phyloP scores from a whole-genome alignment of 257 asterid species.

The Solanum neorickii region DNA sequence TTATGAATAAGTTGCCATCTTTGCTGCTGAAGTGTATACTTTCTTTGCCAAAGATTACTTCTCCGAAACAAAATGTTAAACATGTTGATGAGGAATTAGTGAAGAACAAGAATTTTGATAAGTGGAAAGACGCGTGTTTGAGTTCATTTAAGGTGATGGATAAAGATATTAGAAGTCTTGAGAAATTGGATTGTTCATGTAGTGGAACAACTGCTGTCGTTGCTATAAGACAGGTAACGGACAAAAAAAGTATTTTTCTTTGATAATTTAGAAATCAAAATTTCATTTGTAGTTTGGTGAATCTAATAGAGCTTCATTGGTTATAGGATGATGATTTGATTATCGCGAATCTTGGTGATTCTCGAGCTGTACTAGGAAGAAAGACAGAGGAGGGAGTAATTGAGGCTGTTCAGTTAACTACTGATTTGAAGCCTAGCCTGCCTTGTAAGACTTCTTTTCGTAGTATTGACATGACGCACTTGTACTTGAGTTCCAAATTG shows the following conservation, averaged over 20 bases:
- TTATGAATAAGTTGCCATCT: conserved; percentile 55
- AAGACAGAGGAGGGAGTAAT: conserved; percentile 28
- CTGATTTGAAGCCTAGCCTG: conserved; percentile 72
- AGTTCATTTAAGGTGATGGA: conserved; percentile 60
- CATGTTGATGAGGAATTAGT: conserved; percentile 7
- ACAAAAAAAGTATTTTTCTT: not conserved
- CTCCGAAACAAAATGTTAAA: conserved; percentile 4
- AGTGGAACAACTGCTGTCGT: conserved; percentile 73
- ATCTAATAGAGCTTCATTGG: not conserved
- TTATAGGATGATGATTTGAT: conserved; percentile 56
- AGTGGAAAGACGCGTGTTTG: conserved; percentile 60
- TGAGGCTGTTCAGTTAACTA: conserved; percentile 53
- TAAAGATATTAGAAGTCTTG: conserved; percentile 41
- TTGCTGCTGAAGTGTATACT: conserved; percentile 44
- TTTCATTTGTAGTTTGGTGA: not conserved
- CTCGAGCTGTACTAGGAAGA: conserved; percentile 68
- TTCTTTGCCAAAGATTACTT: conserved; percentile 14
- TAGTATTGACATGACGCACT: not conserved
- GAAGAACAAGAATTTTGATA: conserved; percentile 21
- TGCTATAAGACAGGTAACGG: conserved; percentile 55
- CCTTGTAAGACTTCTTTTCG: conserved; percentile 29
- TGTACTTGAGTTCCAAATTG: not conserved
- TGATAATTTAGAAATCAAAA: not conserved
- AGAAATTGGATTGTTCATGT: conserved; percentile 43
- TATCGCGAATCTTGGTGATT: conserved; percentile 81